Conservation (phyloP, 164 flowering plant species). For the Sedum album region DNA sequence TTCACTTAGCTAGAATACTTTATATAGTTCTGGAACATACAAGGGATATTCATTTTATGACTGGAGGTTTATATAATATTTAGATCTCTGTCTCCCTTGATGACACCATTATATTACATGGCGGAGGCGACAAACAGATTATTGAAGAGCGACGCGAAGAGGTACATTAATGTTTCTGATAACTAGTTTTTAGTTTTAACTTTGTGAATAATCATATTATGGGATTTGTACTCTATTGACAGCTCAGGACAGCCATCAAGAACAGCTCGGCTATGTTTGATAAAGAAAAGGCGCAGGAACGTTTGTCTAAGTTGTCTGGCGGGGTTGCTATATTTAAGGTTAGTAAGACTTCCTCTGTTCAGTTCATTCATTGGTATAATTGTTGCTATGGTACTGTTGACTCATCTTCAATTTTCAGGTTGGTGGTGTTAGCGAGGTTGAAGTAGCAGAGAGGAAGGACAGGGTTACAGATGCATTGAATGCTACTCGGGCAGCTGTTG, state of each 20-base stretch:
- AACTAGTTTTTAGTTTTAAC: not conserved
- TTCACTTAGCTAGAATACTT: not conserved
- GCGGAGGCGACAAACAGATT: slow-evolving; percentile 79
- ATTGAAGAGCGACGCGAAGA: slow-evolving; percentile 84
- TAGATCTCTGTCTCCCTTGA: slow-evolving; percentile 84
- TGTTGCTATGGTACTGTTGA: not conserved
- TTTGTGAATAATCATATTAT: not conserved
- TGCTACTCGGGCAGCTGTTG: slow-evolving; percentile 80
- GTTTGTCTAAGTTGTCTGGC: slow-evolving; percentile 87
- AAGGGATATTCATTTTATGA: not conserved
- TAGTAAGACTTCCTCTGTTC: not conserved
- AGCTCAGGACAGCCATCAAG: slow-evolving; percentile 38
- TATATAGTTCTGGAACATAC: not conserved
- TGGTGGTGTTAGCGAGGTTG: slow-evolving; percentile 71
- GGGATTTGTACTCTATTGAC: slow-evolving; percentile 11
- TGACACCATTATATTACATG: slow-evolving; percentile 77
- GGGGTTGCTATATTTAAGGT: slow-evolving; percentile 97
- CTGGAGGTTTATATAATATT: not conserved
- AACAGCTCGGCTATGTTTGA: slow-evolving; percentile 2
- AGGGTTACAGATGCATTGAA: slow-evolving; percentile 63
- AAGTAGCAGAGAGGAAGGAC: slow-evolving; percentile 68
- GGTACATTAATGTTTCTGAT: slow-evolving; percentile 28
- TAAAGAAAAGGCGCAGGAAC: slow-evolving; percentile 72
- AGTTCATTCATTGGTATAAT: not conserved
- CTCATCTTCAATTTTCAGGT: slow-evolving; percentile 21